A percentile compares a stretch with the other conserved stretches of the same genome.
These are phyloP conservation scores for Talaromyces nanjingensis DNA, from an alignment of 495 filamentous ascomycete genomes.

Conservation along the genomic window DNA sequence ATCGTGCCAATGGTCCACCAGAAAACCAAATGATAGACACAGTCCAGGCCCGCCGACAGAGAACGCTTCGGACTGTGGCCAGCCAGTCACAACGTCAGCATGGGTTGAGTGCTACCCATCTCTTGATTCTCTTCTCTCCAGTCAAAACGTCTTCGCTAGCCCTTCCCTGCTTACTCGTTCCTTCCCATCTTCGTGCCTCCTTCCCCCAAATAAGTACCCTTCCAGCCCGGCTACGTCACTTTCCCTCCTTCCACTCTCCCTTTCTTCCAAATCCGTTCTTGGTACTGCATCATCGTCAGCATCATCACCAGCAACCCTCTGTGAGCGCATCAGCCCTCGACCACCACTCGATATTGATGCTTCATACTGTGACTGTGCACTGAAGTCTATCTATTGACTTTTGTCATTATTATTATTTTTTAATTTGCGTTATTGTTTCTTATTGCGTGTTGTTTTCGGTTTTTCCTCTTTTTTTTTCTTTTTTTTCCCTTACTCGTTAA, in stretches of 20 bases:
- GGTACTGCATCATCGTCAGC: constrained; percentile 9
- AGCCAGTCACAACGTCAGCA: background rate
- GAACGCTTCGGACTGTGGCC: background rate
- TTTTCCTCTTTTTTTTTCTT: constrained; percentile 10
- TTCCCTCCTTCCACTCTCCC: constrained; percentile 19
- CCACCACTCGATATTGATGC: background rate
- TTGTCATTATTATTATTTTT: background rate
- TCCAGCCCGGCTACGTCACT: constrained; percentile 31
- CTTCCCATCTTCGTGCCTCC: constrained; percentile 11
- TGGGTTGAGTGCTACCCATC: background rate
- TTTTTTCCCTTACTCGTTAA: background rate
- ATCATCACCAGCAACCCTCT: background rate
- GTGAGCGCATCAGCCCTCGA: background rate
- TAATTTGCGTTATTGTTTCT: background rate
- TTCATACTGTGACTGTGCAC: background rate
- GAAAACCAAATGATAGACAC: background rate
- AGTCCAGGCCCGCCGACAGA: background rate
- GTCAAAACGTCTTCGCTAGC: background rate
- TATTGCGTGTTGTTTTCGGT: constrained; percentile 5
- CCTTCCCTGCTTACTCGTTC: background rate
- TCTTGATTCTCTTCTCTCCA: too few relatives aligned
- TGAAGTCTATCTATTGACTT: background rate
- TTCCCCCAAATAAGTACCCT: constrained; percentile 20
- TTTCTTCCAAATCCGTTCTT: constrained; percentile 9
- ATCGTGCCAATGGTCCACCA: background rate